Base-by-base conservation (phyloP, 2,329 filamentous ascomycete species). In the Colletotrichum sp. region DNA sequence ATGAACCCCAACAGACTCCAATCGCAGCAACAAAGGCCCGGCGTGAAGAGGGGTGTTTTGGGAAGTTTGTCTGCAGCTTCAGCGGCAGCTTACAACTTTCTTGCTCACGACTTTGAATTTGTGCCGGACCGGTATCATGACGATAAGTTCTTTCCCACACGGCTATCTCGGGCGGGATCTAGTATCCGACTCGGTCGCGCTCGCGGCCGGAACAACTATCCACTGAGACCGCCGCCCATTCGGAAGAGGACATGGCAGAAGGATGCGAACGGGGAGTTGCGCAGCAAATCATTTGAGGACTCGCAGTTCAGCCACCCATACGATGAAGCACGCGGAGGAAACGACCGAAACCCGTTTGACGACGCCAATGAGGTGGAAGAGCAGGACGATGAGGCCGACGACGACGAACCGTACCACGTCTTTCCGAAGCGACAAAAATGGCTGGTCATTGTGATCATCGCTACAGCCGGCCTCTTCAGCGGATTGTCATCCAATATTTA, bases 401-500 rank as follows among this genome's bases (percentile, higher is more conserved):
- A 60, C 5, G 70, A 68, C 8, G 64, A 65, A 8, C 70, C 74
- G 2, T 85, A 84, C 52, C 83, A 85, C 52, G 77, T 85, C n/a
- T 87, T 87, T 76, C 81, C 81, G 2, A 69, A 78, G 7, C 74
- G 78, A 7, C 81, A 87, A 78, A 90, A 89, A 78, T 83, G 86
- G 74, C 78, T 85, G 74, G 86, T 90, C 32, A 85, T 89, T 28
- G 84, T 86, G 78, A 88, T 88, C 64, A 86, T 89, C 22, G 86
- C 88, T 2, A 78, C 88, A 1, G 89, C 88, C 1, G 87, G 87
- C 1, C 82, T 91, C 34, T 90, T 91, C 81, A 90, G 89, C 1
- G 89, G 89, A 3, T 77, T 89, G 25, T 88, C 88, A 3, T 86
- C 86, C 39, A 89, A 87, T 76, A 89, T 91, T 58, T 90, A 90